Conservation (phyloP, 2,329 filamentous ascomycete species). For the Mycocentrospora acerina region DNA sequence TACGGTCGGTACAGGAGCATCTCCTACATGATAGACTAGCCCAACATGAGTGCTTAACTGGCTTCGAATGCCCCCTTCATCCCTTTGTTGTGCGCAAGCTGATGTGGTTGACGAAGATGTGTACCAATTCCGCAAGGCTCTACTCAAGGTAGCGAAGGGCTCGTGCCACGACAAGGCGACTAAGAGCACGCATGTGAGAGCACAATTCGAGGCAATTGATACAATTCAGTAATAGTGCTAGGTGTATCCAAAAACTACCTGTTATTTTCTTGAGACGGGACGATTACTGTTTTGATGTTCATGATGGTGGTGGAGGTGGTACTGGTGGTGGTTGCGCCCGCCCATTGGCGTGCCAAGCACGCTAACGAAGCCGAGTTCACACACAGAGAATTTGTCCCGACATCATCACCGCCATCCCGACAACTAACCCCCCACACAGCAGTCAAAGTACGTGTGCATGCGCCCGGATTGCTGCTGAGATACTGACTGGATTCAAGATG, state of each 20-base stretch:
- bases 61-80: not conserved
- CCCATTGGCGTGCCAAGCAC: slow-evolving; percentile 5
- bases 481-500: slow-evolving; percentile 64
- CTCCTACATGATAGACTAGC: slow-evolving; percentile 19
- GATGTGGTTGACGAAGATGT: no score
- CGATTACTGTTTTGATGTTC: not conserved
- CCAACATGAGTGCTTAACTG: slow-evolving; percentile 2
- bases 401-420: slow-evolving; percentile 17
- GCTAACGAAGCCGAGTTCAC: no score
- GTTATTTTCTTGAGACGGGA: no score
- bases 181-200: no score
- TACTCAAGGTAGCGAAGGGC: no score
- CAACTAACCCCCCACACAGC: slow-evolving; percentile 37
- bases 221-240: no score
- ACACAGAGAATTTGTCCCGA: slow-evolving; percentile 17
- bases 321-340: slow-evolving; percentile 21
- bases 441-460: slow-evolving; percentile 39
- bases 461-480: slow-evolving; percentile 5
- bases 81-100: no score
- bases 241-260: no score
- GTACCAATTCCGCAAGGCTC: no score
- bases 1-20: slow-evolving; percentile 9
- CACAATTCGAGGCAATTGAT: no score
- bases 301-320: no score
- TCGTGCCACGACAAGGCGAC: no score